Percentiles rank a stretch among this genome's conserved stretches.
phyloP scores from a whole-genome alignment of 73 alveolate genomes.

The Diophrys sp. region DNA sequence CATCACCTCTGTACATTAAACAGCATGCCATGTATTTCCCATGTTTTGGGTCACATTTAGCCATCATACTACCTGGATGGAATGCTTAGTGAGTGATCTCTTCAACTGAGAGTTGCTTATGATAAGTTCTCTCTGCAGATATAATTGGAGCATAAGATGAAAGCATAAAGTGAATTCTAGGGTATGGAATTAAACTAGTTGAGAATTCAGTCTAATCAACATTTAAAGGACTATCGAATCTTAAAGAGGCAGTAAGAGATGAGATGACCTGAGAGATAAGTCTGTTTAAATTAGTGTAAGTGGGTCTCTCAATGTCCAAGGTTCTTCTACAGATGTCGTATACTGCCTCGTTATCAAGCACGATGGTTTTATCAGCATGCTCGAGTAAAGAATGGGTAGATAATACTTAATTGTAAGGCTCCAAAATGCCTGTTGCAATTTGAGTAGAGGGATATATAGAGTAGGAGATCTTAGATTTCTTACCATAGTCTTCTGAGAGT shows the following conservation, averaged over 20 bases:
- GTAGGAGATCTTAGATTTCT: constrained; percentile 71
- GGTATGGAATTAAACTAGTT: constrained; percentile 58
- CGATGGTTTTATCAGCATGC: constrained; percentile 35
- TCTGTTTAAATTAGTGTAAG: constrained; percentile 36
- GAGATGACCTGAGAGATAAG: constrained; percentile 47
- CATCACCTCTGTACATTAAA: constrained; percentile 74
- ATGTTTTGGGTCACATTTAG: constrained; percentile 38
- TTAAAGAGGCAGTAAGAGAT: constrained; percentile 35
- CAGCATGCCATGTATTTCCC: constrained; percentile 73
- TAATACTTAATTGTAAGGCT: constrained; percentile 68
- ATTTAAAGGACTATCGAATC: constrained; percentile 46
- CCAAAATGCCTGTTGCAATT: constrained; percentile 37
- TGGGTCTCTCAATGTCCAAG: constrained; percentile 44
- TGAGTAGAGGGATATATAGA: constrained; percentile 72
- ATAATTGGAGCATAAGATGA: constrained; percentile 54
- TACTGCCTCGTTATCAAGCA: constrained; percentile 58
- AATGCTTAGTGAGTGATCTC: constrained; percentile 42
- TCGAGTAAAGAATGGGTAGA: constrained; percentile 45
- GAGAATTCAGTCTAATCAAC: constrained; percentile 30
- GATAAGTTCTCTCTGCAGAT: constrained; percentile 39
- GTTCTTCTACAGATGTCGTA: constrained; percentile 33
- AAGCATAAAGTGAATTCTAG: constrained; percentile 39
- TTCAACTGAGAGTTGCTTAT: constrained; percentile 33
- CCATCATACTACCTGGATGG: constrained; percentile 61
- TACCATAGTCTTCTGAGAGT: constrained; percentile 72